phyloP scores from a whole-genome alignment of 257 asterid genomes.

The Gentiana macrophylla region DNA sequence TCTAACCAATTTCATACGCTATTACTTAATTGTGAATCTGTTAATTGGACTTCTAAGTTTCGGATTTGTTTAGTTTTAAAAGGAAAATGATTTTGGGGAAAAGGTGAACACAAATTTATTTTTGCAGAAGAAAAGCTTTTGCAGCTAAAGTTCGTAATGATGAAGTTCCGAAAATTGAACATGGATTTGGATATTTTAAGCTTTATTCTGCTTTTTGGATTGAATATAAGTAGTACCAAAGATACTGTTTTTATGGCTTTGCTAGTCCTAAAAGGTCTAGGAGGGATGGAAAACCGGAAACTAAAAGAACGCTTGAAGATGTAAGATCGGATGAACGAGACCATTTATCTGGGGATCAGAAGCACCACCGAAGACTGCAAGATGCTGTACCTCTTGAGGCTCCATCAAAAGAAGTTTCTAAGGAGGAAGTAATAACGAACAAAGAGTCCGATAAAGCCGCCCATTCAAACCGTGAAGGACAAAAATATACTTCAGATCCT shows the following conservation, averaged over 20 bases:
- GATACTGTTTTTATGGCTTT: slow-evolving; percentile 8
- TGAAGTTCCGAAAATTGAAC: not conserved
- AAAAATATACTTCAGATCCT: slow-evolving; percentile 26
- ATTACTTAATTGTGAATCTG: no score
- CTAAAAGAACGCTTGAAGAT: slow-evolving; percentile 31
- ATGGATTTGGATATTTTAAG: not conserved
- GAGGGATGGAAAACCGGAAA: slow-evolving; percentile 59
- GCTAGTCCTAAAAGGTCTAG: slow-evolving; percentile 82
- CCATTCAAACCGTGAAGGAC: slow-evolving; percentile 22
- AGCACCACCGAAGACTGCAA: slow-evolving; percentile 35
- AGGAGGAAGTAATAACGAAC: slow-evolving; percentile 23
- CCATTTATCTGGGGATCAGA: slow-evolving; percentile 32
- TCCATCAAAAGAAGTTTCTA: slow-evolving; percentile 24
- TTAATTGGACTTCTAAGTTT: no score
- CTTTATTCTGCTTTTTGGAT: no score
- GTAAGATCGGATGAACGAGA: slow-evolving; percentile 22
- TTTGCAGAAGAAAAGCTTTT: no score
- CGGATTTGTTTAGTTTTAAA: no score
- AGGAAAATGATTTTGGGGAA: no score
- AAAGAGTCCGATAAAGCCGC: slow-evolving; percentile 29
- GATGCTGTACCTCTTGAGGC: slow-evolving; percentile 51
- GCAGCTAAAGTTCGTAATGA: not conserved
- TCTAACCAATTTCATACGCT: no score
- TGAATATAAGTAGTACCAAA: not conserved
- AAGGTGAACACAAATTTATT: no score